Evolutionary conservation across 306 rosid species (phyloP).

Genomic region (Pterocarpus macrocarpus): DNA sequence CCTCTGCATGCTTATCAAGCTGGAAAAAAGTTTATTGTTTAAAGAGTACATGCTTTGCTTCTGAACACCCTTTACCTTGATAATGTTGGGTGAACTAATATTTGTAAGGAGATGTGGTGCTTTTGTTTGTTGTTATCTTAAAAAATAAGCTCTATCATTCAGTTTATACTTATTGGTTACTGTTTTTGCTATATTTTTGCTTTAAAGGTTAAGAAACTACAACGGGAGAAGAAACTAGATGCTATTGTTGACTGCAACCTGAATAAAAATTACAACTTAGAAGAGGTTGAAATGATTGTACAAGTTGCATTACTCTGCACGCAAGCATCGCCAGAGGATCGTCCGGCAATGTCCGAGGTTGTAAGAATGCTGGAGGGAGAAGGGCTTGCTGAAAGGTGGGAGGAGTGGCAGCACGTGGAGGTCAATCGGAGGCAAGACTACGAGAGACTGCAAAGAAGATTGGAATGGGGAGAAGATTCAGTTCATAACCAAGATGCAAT

Average conservation of each 20-base stretch:
- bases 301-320: conserved; percentile 91
- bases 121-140: conserved; percentile 15
- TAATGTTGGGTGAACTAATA: not conserved
- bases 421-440: conserved; percentile 75
- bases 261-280: conserved; percentile 56
- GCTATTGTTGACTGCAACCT: conserved; percentile 80
- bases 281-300: conserved; percentile 87
- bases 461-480: conserved; percentile 87
- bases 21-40: not conserved
- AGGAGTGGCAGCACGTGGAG: conserved; percentile 85
- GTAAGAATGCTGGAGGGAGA: conserved; percentile 97
- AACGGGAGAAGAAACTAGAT: conserved; percentile 72
- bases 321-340: conserved; percentile 81
- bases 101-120: conserved; percentile 2
- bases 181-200: conserved; percentile 13
- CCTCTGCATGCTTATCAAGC: conserved; percentile 24
- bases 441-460: conserved; percentile 80
- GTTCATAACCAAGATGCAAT: conserved; percentile 80
- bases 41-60: conserved; percentile 9
- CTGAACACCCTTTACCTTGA: not conserved
- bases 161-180: conserved; percentile 32
- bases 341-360: conserved; percentile 93
- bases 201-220: conserved; percentile 82
- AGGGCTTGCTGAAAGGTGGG: conserved; percentile 95
- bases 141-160: conserved; percentile 17